These are phyloP conservation scores for Lagenaria siceraria DNA, from an alignment of 306 rosid species.

Conservation along the genomic window DNA sequence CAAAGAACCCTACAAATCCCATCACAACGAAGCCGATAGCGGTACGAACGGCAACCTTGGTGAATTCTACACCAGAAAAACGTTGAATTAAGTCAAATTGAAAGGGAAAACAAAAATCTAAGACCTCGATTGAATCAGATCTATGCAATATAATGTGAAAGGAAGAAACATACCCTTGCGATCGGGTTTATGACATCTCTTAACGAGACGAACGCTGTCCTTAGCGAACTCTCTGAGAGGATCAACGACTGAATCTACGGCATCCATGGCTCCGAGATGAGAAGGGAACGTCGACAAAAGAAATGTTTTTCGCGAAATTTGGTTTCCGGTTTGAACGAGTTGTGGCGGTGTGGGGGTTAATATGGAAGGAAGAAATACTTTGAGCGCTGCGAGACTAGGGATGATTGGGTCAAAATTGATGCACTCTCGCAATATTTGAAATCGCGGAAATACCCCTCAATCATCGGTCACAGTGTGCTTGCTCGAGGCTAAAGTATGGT, in stretches of 20 bases:
- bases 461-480: neutral
- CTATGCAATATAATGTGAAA: neutral
- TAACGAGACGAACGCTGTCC: constrained; percentile 44
- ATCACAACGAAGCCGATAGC: constrained; percentile 44
- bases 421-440: neutral
- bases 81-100: neutral
- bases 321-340: neutral
- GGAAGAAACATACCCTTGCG: constrained; percentile 26
- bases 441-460: neutral
- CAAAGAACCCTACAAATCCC: constrained; percentile 50
- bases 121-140: neutral
- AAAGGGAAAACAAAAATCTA: neutral
- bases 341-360: neutral
- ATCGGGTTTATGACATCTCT: constrained; percentile 48
- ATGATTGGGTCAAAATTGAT: neutral
- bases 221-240: constrained; percentile 48
- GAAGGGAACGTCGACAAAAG: neutral
- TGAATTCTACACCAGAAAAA: constrained; percentile 24
- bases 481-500: neutral
- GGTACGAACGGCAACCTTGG: constrained; percentile 41
- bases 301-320: neutral
- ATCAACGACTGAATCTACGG: constrained; percentile 36
- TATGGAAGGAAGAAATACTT: neutral
- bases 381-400: neutral
- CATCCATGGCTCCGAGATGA: constrained; percentile 21